Base-by-base conservation (phyloP, 768 basidiomycete species). In the Lentinus brumalis region DNA sequence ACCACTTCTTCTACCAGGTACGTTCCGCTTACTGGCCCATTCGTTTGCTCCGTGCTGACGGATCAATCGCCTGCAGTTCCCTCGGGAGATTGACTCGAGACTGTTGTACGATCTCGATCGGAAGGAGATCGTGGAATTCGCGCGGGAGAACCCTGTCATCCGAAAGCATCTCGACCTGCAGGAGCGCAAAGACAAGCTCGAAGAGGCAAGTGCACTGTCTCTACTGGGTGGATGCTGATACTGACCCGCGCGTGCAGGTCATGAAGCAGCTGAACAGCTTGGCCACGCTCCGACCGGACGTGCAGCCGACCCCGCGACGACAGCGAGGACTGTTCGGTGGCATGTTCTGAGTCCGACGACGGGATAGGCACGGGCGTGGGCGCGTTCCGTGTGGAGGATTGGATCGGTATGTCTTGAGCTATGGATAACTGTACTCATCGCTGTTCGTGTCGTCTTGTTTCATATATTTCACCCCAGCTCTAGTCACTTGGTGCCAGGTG, bases 1-100 rank as follows among this genome's bases (percentile, higher is more conserved):
- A 97, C 69, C 96, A 98, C 67, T 99, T 98, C 82, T 98, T 98
- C 81, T 97, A 98, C 70, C 94, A 96, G 81, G 94, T 92, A 66
- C 46, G 83, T 71, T 21, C n/a, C 3, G 14, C 53, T 45, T 51
- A 49, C 30, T 11, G 30, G 14, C 57, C 18, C 5, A 3, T 42
- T 32, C n/a, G 12, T 31, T 53, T 7, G 16, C 18, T 42, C 4
- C 31, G 10, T 8, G 26, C 38, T 57, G 51, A 53, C 59, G 21
- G 26, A 31, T 32, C 3, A 38, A 2, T 44, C n/a, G 57, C n/a
- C 2, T 59, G 6, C 62, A 97, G 92, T 98, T 99, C 80, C 96
- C 97, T 62, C 87, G 96, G 35, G 96, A 98, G 76, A 98, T 99
- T 59, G 96, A 98, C 73, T 92, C 93, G 21, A 84, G 95, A 29